A percentile compares a stretch with the other conserved stretches of the same genome.
phyloP scores from a whole-genome alignment of 129 eudicot species.

The Arctium minus region DNA sequence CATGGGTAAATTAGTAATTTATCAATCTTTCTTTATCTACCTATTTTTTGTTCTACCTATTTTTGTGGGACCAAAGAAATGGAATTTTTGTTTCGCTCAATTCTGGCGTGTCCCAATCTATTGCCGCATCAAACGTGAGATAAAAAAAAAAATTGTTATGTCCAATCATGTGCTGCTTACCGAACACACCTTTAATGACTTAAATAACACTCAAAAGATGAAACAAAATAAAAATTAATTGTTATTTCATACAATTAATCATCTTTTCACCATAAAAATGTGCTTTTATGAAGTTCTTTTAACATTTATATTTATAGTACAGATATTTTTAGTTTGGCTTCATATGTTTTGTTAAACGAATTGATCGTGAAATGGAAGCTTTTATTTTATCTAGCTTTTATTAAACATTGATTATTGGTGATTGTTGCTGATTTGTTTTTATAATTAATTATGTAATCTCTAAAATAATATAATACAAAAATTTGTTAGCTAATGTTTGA shows the following conservation, averaged over 20 bases:
- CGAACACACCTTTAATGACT: not conserved
- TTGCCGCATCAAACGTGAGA: not conserved
- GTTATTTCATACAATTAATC: too few species aligned
- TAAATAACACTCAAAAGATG: not conserved
- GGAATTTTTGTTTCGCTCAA: not conserved
- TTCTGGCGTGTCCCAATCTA: not conserved
- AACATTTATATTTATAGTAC: not conserved
- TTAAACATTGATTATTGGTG: too few species aligned
- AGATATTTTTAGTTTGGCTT: not conserved
- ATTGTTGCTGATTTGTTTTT: too few species aligned
- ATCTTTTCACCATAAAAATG: not conserved
- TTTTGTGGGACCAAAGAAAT: not conserved
- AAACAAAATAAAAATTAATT: not conserved
- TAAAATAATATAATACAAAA: too few species aligned
- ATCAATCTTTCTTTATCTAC: not conserved
- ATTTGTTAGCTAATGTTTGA: too few species aligned
- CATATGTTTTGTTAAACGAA: too few species aligned
- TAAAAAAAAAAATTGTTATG: not conserved
- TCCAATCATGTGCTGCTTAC: not conserved
- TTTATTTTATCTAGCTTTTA: too few species aligned
- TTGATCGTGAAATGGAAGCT: too few species aligned
- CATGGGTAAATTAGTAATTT: not conserved
- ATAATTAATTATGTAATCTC: too few species aligned
- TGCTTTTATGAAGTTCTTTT: not conserved
- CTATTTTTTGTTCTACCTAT: not conserved